Evolutionary conservation across 1,139 yeast species (phyloP).

Genomic region (Magnusiomyces magnusii): DNA sequence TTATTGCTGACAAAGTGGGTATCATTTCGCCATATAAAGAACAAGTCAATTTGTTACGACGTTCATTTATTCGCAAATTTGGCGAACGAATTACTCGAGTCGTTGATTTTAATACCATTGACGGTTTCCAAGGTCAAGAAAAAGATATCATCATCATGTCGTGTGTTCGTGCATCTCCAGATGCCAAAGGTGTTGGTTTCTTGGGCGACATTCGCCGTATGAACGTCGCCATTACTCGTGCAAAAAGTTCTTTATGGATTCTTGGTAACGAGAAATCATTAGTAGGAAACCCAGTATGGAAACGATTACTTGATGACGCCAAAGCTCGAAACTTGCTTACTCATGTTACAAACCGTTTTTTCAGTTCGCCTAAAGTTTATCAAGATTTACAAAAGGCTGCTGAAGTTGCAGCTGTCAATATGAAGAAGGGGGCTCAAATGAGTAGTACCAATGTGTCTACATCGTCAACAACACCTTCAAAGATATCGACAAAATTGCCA

Average conservation of each 20-base stretch:
- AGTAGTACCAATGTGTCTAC: not conserved
- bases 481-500: no score
- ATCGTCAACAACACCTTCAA: no score
- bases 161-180: constrained; percentile 74
- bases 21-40: constrained; percentile 92
- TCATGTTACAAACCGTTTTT: not conserved
- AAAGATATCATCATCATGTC: constrained; percentile 90
- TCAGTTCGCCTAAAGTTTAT: not conserved
- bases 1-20: constrained; percentile 70
- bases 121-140: constrained; percentile 98
- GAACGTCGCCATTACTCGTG: constrained; percentile 95
- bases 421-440: not conserved
- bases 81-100: constrained; percentile 58
- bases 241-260: constrained; percentile 84
- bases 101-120: constrained; percentile 88
- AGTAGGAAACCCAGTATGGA: constrained; percentile 60
- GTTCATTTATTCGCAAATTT: constrained; percentile 47
- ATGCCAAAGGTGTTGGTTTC: constrained; percentile 63
- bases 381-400: not conserved
- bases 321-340: constrained; percentile 33
- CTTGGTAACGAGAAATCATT: constrained; percentile 61
- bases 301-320: constrained; percentile 56
- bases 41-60: constrained; percentile 56
- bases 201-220: constrained; percentile 83
- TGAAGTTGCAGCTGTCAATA: not conserved